Evolutionary conservation across 179 eudicot genomes (phyloP).

Genomic region (Beta lomatogona): DNA sequence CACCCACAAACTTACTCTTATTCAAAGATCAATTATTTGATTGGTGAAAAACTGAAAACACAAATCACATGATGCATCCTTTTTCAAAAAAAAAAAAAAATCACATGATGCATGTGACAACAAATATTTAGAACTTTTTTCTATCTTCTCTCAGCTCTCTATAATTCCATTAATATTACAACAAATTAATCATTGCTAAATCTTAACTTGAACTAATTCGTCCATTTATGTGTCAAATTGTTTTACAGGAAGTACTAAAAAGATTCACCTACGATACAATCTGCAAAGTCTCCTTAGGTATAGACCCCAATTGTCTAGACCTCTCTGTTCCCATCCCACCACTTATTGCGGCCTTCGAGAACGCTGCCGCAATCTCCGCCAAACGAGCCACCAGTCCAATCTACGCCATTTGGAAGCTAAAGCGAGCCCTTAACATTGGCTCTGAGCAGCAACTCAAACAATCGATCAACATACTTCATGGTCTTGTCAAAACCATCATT

Average conservation of each 20-base stretch:
- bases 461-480: conserved; percentile 36
- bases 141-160: too few species aligned
- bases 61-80: too few species aligned
- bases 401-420: conserved; percentile 49
- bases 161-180: too few species aligned
- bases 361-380: conserved; percentile 56
- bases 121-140: too few species aligned
- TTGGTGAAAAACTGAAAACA: too few species aligned
- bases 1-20: too few species aligned
- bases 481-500: conserved; percentile 38
- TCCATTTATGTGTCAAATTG: not conserved
- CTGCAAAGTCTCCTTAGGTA: conserved; percentile 51
- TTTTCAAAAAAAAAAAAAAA: too few species aligned
- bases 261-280: conserved; percentile 60
- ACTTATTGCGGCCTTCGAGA: conserved; percentile 50
- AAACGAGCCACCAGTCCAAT: conserved; percentile 43
- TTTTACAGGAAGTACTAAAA: conserved; percentile 46
- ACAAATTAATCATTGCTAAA: not conserved
- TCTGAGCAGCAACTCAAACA: conserved; percentile 46
- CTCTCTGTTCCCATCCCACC: conserved; percentile 42
- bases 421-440: conserved; percentile 46
- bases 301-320: conserved; percentile 55
- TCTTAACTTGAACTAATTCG: not conserved
- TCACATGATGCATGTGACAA: too few species aligned
- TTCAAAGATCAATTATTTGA: too few species aligned